A percentile compares a stretch with the other conserved stretches of the same genome.
Conservation (phyloP, 345 rosid genomes). For the Brassica carinata region DNA sequence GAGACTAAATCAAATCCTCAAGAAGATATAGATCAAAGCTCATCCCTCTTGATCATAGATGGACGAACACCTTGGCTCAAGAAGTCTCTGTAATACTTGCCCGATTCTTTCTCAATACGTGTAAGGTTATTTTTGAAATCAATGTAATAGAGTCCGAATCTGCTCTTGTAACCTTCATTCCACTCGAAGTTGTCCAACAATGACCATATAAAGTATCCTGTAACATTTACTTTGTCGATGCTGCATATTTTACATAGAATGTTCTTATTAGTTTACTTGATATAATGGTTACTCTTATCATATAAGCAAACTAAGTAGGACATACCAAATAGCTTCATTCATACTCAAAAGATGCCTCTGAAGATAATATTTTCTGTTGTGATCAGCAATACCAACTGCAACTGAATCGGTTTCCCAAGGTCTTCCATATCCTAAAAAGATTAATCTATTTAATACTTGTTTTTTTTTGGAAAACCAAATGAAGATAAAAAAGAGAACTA, state of each 20-base stretch:
- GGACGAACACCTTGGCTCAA: slow-evolving; percentile 18
- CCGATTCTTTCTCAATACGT: background rate
- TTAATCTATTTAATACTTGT: no score
- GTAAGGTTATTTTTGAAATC: slow-evolving; percentile 21
- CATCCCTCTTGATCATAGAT: background rate
- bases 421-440: no score
- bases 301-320: no score
- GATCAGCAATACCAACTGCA: no score
- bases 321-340: no score
- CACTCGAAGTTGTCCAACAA: slow-evolving; percentile 28
- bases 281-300: no score
- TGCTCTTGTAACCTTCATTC: slow-evolving; percentile 16
- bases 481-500: no score
- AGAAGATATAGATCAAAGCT: background rate
- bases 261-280: no score
- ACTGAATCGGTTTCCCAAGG: no score
- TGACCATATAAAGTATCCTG: slow-evolving; percentile 27
- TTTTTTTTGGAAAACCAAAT: no score
- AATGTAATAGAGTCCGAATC: slow-evolving; percentile 15
- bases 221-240: slow-evolving; percentile 15
- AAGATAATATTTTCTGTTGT: no score
- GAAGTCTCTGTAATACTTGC: background rate
- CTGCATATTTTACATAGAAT: background rate
- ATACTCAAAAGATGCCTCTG: no score
- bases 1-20: background rate